Evolutionary conservation across 2,329 filamentous ascomycete species (phyloP).

Genomic region (Apiospora aurea): DNA sequence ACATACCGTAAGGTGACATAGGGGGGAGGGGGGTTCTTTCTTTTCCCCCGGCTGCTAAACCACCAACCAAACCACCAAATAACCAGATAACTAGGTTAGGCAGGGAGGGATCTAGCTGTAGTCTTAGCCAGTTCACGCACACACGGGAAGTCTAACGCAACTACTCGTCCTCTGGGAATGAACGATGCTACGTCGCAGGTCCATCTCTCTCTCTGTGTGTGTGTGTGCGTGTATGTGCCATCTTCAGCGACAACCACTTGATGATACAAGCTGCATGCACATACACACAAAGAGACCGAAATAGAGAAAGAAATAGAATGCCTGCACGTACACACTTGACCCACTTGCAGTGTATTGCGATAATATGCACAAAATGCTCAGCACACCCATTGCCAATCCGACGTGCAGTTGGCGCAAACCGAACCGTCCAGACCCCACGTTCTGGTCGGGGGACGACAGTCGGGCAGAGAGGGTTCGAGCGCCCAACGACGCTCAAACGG

Average conservation of each 20-base stretch:
- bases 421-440: constrained; percentile 14
- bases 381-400: neutral
- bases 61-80: neutral
- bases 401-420: constrained; percentile 15
- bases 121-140: constrained; percentile 14
- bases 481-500: constrained; percentile 14
- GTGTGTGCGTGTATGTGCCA: neutral
- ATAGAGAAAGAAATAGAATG: no score
- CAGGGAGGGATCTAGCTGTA: constrained; percentile 1
- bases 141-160: constrained; percentile 16
- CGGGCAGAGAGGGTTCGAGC: constrained; percentile 8
- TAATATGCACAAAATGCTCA: neutral
- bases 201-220: neutral
- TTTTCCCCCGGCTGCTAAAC: neutral
- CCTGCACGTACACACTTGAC: neutral
- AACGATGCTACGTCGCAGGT: neutral
- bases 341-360: constrained; percentile 2
- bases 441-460: neutral
- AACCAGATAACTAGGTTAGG: constrained; percentile 9
- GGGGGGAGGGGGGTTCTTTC: no score
- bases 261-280: neutral
- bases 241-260: neutral
- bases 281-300: neutral
- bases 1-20: constrained; percentile 8
- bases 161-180: neutral